phyloP scores from a whole-genome alignment of 2,329 filamentous ascomycete species.

The Trichoderma atroviride region DNA sequence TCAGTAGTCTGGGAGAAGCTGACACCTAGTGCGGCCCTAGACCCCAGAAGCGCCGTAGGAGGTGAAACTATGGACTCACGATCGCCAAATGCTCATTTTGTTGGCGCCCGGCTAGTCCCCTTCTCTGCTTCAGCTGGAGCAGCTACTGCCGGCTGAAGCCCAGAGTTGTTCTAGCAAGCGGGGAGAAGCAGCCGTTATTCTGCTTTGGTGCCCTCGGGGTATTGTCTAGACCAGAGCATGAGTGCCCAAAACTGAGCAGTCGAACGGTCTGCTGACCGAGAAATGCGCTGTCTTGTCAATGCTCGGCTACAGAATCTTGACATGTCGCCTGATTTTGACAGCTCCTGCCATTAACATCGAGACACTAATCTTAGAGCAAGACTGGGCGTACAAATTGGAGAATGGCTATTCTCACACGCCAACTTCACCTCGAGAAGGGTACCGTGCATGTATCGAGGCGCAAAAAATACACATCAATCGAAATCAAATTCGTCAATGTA shows the following conservation, averaged over 20 bases:
- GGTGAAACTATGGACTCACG: constrained; percentile 8
- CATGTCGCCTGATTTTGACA: not conserved
- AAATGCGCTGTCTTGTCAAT: not conserved
- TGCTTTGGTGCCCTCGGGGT: not conserved
- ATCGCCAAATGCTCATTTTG: constrained; percentile 9
- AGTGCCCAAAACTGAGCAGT: not conserved
- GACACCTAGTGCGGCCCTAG: constrained; percentile 9
- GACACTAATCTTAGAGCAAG: not conserved
- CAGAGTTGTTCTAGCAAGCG: not conserved
- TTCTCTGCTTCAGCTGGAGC: not conserved
- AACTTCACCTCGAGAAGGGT: too few species aligned
- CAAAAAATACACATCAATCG: too few species aligned
- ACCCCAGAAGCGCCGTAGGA: constrained; percentile 7
- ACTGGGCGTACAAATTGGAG: not conserved
- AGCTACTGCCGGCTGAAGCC: not conserved
- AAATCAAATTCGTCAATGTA: not conserved
- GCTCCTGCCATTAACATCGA: not conserved
- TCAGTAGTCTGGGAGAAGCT: constrained; percentile 16
- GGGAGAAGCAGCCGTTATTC: not conserved
- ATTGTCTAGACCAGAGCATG: not conserved
- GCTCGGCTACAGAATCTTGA: not conserved
- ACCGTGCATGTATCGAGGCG: not conserved
- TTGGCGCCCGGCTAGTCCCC: constrained; percentile 4
- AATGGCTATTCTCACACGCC: too few species aligned
- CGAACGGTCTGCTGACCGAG: not conserved